phyloP scores from a whole-genome alignment of 176 grass and related monocot genomes.

The Cocos nucifera region DNA sequence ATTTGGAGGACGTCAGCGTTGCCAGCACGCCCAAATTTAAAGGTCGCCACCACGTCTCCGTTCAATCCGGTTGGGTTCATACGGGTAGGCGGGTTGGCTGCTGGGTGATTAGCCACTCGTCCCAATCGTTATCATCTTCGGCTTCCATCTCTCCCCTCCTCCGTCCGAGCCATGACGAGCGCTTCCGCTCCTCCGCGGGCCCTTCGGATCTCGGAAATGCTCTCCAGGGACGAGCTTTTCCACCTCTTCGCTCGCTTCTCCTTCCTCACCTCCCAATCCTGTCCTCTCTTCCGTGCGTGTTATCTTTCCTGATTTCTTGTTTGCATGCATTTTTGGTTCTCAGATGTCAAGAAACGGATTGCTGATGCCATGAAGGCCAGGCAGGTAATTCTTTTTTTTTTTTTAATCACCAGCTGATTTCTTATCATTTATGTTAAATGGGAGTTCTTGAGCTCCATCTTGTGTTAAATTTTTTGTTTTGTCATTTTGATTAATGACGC shows the following conservation, averaged over 20 bases:
- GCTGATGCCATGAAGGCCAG: slow-evolving; percentile 38
- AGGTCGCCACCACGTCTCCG: too few species aligned
- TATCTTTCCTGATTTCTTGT: background rate
- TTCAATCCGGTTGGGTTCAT: too few species aligned
- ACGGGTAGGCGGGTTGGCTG: too few species aligned
- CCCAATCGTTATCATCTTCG: slow-evolving; percentile 14
- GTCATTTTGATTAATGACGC: too few species aligned
- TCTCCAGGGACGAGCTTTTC: slow-evolving; percentile 50
- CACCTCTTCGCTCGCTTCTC: slow-evolving; percentile 66
- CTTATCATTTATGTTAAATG: too few species aligned
- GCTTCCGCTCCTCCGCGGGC: slow-evolving; percentile 4
- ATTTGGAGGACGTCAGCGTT: too few species aligned
- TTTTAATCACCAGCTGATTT: background rate
- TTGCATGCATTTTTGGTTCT: background rate
- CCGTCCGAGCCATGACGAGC: background rate
- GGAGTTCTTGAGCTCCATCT: background rate
- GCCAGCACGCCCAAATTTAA: too few species aligned
- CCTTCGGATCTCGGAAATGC: slow-evolving; percentile 19
- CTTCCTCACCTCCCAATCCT: slow-evolving; percentile 41
- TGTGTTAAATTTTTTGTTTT: background rate
- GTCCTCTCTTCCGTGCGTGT: background rate
- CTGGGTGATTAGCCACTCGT: too few species aligned
- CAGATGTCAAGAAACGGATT: slow-evolving; percentile 58
- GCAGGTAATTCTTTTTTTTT: too few species aligned
- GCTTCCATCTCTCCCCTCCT: slow-evolving; percentile 17